phyloP scores from a whole-genome alignment of 139 green algal genomes.

The Chlorella ohadii region DNA sequence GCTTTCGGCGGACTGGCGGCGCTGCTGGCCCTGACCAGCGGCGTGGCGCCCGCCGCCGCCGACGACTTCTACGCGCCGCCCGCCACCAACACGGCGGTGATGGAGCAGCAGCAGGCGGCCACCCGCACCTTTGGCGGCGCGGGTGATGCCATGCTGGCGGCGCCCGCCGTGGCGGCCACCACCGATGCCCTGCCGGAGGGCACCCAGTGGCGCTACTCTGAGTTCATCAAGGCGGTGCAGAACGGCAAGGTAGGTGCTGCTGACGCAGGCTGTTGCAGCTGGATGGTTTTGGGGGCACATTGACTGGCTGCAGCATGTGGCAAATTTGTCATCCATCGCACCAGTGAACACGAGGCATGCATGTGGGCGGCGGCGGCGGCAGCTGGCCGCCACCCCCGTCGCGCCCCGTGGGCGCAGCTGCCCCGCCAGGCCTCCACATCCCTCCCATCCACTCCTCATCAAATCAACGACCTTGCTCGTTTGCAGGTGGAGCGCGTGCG shows the following conservation, averaged over 20 bases:
- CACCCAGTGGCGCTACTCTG: constrained; percentile 96
- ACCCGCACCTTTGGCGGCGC: constrained; percentile 40
- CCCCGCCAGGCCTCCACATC: no score
- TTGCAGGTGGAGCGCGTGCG: constrained; percentile 95
- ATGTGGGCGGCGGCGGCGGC: no score
- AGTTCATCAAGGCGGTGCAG: constrained; percentile 96
- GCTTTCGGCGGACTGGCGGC: constrained; percentile 54
- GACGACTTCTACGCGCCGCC: constrained; percentile 63
- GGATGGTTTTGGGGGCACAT: no score
- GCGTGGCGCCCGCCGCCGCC: constrained; percentile 39
- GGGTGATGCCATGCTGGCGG: constrained; percentile 22
- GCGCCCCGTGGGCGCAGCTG: no score
- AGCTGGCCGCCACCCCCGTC: no score
- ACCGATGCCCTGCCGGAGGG: constrained; percentile 89
- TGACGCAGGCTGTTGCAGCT: no score
- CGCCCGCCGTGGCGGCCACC: constrained; percentile 52
- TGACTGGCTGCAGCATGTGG: no score
- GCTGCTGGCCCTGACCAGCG: constrained; percentile 58
- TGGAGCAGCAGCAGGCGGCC: constrained; percentile 34
- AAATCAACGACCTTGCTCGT: no score
- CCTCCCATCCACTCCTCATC: no score
- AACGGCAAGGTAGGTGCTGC: background rate
- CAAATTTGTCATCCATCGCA: no score
- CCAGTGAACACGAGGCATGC: no score
- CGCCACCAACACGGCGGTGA: constrained; percentile 34